Evolutionary conservation across 257 asterid species (phyloP).

Genomic region (Fraxinus americana): DNA sequence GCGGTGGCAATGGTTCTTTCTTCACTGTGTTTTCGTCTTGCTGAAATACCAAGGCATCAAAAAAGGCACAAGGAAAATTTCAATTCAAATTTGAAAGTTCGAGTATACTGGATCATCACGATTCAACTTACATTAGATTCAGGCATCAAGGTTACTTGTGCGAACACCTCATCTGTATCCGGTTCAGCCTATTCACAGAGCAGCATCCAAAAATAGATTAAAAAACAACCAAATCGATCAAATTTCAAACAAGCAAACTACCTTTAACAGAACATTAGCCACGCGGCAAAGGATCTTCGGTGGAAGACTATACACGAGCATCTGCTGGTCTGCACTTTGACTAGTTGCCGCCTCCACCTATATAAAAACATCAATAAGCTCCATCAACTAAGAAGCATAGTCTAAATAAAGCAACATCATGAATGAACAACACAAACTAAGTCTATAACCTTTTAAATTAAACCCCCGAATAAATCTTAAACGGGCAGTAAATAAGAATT

Average conservation of each 20-base stretch:
- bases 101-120: neutral
- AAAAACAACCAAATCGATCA: neutral
- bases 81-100: constrained; percentile 2
- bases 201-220: constrained; percentile 13
- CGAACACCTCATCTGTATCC: constrained; percentile 94
- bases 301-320: constrained; percentile 89
- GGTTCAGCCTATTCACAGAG: constrained; percentile 75
- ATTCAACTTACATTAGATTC: constrained; percentile 60
- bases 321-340: constrained; percentile 89
- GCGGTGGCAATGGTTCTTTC: constrained; percentile 61
- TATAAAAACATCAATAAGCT: constrained; percentile 4
- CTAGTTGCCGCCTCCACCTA: constrained; percentile 97
- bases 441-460: neutral
- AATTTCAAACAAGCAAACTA: constrained; percentile 20
- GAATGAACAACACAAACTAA: neutral
- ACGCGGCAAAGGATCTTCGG: constrained; percentile 92
- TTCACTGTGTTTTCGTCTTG: constrained; percentile 76
- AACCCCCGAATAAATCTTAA: constrained; percentile 10
- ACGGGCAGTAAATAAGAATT: neutral
- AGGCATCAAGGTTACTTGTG: constrained; percentile 86
- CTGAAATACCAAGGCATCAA: constrained; percentile 40
- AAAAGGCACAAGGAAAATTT: constrained; percentile 9
- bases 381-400: constrained; percentile 6
- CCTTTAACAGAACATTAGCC: constrained; percentile 78
- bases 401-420: neutral